These are phyloP conservation scores for Ogataea corticis DNA, from an alignment of 805 yeast genomes.

Conservation along the genomic window DNA sequence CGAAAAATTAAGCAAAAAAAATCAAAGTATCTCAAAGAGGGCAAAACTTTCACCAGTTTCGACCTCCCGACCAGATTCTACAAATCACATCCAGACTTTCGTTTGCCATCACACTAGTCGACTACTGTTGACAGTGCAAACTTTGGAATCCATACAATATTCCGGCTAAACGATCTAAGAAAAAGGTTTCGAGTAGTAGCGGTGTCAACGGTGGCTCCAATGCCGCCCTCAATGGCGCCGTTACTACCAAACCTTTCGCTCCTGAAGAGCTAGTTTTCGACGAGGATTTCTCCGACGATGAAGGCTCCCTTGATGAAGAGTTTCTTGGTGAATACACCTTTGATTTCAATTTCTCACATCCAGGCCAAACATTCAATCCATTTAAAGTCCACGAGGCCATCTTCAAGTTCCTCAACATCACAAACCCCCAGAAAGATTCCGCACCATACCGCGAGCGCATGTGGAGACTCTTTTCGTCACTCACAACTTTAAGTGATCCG, in stretches of 20 bases:
- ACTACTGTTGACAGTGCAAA: not conserved
- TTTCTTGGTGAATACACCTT: conserved; percentile 27
- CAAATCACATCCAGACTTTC: not conserved
- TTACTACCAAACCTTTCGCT: not conserved
- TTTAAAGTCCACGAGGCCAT: conserved; percentile 34
- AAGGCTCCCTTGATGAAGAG: conserved; percentile 24
- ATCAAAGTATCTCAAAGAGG: not conserved
- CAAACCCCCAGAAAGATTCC: conserved; percentile 12
- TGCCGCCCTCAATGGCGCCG: not conserved
- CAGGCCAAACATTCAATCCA: conserved; percentile 26
- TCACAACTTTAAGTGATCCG: conserved; percentile 55
- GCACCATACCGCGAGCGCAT: conserved; percentile 10
- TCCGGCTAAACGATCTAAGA: conserved; percentile 12
- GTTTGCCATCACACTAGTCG: not conserved
- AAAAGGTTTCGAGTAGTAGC: conserved; percentile 9
- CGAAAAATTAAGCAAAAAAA: not conserved
- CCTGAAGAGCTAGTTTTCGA: conserved; percentile 1
- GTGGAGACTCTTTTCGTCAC: conserved; percentile 26
- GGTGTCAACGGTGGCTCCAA: conserved; percentile 1
- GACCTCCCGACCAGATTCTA: not conserved
- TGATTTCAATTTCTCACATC: conserved; percentile 26
- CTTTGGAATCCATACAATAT: conserved; percentile 10
- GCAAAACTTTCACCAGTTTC: not conserved
- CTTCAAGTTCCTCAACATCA: conserved; percentile 27
- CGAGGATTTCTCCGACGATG: conserved; percentile 12